A percentile compares a stretch with the other conserved stretches of the same genome.
These are phyloP conservation scores for Physocladia obscura DNA, from an alignment of 192 early-diverging fungal genomes.

Conservation along the genomic window DNA sequence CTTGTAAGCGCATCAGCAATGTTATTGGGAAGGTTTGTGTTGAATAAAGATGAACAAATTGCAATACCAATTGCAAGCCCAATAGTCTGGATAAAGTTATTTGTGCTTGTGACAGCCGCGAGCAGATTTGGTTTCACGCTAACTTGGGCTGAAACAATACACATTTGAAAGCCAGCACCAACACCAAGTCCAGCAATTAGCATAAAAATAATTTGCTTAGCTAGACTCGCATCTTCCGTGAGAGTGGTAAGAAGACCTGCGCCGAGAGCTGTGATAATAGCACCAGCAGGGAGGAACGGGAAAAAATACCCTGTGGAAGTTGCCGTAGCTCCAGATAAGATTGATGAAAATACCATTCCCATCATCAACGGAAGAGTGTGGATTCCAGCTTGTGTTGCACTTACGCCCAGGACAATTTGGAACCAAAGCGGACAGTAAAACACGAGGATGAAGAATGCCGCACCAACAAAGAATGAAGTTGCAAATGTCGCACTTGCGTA, in stretches of 20 bases:
- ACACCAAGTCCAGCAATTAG: slow-evolving; percentile 70
- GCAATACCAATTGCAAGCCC: slow-evolving; percentile 62
- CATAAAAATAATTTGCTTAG: slow-evolving; percentile 58
- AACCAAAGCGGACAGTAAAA: slow-evolving; percentile 57
- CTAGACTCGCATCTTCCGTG: slow-evolving; percentile 47
- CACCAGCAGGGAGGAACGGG: slow-evolving; percentile 60
- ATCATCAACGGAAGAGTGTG: slow-evolving; percentile 69
- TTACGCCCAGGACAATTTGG: slow-evolving; percentile 67
- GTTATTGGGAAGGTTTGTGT: slow-evolving; percentile 50
- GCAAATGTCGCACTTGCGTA: slow-evolving; percentile 23
- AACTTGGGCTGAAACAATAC: slow-evolving; percentile 61
- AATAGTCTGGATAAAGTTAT: slow-evolving; percentile 50
- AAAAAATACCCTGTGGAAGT: slow-evolving; percentile 57
- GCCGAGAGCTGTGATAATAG: slow-evolving; percentile 44
- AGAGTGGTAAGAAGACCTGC: slow-evolving; percentile 62
- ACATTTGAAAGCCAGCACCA: slow-evolving; percentile 67
- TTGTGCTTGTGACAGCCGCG: slow-evolving; percentile 61
- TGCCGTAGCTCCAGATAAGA: slow-evolving; percentile 60
- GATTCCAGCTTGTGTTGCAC: slow-evolving; percentile 69
- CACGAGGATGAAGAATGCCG: slow-evolving; percentile 35
- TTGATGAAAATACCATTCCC: slow-evolving; percentile 55
- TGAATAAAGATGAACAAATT: slow-evolving; percentile 60
- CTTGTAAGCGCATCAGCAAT: slow-evolving; percentile 9
- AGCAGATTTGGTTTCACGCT: slow-evolving; percentile 63
- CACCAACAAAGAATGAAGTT: slow-evolving; percentile 31